Evolutionary conservation across 768 basidiomycete genomes (phyloP).

Genomic region (Lyophyllum decastes): DNA sequence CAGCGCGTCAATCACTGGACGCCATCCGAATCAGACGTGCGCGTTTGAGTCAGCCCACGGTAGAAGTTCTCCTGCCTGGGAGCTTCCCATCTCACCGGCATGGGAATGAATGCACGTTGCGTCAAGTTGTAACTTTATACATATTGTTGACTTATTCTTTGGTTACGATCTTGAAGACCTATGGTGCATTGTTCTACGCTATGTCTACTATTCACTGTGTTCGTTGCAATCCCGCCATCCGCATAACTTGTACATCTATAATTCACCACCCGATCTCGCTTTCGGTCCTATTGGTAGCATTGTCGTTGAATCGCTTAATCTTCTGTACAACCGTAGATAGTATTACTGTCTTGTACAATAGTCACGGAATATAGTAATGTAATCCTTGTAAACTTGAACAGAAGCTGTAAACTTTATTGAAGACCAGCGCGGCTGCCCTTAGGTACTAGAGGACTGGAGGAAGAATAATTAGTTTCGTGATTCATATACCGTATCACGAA

Average conservation of each 20-base stretch:
- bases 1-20: slow-evolving; percentile 1
- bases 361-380: too few relatives aligned
- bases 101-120: background rate
- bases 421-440: too few relatives aligned
- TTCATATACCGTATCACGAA: too few relatives aligned
- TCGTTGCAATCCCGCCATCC: too few relatives aligned
- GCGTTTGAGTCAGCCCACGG: background rate
- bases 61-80: background rate
- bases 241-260: background rate
- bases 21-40: background rate
- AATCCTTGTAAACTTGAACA: too few relatives aligned
- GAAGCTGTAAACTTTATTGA: too few relatives aligned
- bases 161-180: background rate
- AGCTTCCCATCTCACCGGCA: background rate
- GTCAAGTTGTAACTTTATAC: background rate
- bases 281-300: too few relatives aligned
- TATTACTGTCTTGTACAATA: background rate
- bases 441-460: too few relatives aligned
- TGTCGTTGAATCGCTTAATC: too few relatives aligned
- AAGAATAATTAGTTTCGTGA: too few relatives aligned
- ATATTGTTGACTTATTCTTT: background rate
- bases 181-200: background rate
- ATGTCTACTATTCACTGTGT: too few relatives aligned
- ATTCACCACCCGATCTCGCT: background rate
- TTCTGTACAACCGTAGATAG: background rate